Base-by-base conservation (phyloP, 306 rosid species). In the Lathyrus sativus region DNA sequence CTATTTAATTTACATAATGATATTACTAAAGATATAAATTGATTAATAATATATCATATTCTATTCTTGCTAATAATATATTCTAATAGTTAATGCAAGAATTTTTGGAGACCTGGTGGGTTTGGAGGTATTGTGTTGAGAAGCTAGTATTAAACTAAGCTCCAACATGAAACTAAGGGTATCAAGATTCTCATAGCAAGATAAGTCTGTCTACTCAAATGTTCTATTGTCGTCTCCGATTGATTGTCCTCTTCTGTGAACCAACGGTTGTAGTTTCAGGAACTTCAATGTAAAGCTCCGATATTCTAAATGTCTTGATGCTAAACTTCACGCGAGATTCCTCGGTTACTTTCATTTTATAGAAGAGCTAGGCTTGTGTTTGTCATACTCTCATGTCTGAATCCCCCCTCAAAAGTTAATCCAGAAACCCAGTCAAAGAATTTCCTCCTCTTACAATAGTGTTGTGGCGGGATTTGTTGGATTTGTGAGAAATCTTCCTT, bases 231-330 rank as follows among this genome's bases (percentile, higher is more conserved):
- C 31, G 31, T 28, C 31, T 28, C 31, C 4, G 31, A 28, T 28
- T 28, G 31, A 3, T 28, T 28, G 31, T 3, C 31, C 31, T 28
- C 98, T 89, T 89, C 50, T 89, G 70, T 9, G 85, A 86, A 81
- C 91, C 95, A 46, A 92, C 71, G 39, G 98, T 92, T 61, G 89
- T 86, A 24, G 91, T 86, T 66, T 89, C 91, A 1, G 98, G 92
- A 71, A 92, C 92, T 79, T 92, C 96, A 66, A 92, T 74, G 65
- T 83, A 86, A 62, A 92, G 83, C 84, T 92, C 98, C 13, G 98
- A 95, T 61, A 92, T 83, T 84, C 55, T 85, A 76, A 92, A 80
- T 41, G 98, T 84, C 72, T 88, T 86, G 3, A 92, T 86, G 85
- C 88, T 88, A 73, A 92, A 79, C 70, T 82, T 89, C 74, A 92